Evolutionary conservation across 306 rosid species (phyloP).

Genomic region (barrel medic (Medicago truncatula)): MtrunA17r5.0-ANR NC_053044.1:35341001-35341500

Average conservation of each 20-base stretch:
- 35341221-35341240: slow-evolving; percentile 20
- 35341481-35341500: slow-evolving; percentile 99
- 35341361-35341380: slow-evolving; percentile 99
- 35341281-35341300: slow-evolving; percentile 99
- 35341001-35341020: slow-evolving; percentile 96
- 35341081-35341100: slow-evolving; percentile 99
- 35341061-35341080: slow-evolving; percentile 98
- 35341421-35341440: slow-evolving; percentile 99
- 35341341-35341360: slow-evolving; percentile 97
- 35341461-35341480: slow-evolving; percentile 99
- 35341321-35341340: slow-evolving; percentile 89
- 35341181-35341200: slow-evolving; percentile 89
- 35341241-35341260: slow-evolving; percentile 39
- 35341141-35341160: slow-evolving; percentile 93
- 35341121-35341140: slow-evolving; percentile 98
- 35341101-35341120: slow-evolving; percentile 97
- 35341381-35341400: slow-evolving; percentile 99
- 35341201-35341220: slow-evolving; percentile 23
- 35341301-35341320: slow-evolving; percentile 90
- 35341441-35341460: slow-evolving; percentile 98
- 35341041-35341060: slow-evolving; percentile 99
- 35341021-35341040: slow-evolving; percentile 98
- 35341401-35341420: slow-evolving; percentile 99
- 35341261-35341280: slow-evolving; percentile 95
- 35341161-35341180: slow-evolving; percentile 95